Conservation (phyloP, 2,329 filamentous ascomycete species). For the Xylaria multiplex region DNA sequence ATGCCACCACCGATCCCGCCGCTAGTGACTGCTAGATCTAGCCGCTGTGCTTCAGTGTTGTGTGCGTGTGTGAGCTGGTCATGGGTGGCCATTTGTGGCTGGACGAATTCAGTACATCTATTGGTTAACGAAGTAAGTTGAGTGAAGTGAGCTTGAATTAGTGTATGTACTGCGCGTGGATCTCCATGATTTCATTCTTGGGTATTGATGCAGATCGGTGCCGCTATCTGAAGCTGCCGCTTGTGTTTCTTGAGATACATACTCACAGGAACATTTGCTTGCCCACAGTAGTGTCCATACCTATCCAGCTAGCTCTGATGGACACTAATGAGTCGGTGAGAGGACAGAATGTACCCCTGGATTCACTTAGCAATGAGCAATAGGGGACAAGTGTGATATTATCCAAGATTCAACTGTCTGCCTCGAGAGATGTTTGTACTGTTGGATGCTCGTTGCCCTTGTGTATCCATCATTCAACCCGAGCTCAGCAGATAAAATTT, state of each 20-base stretch:
- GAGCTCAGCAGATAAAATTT: slow-evolving; percentile 6
- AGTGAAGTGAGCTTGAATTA: background rate
- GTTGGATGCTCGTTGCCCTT: background rate
- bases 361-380: too few relatives aligned
- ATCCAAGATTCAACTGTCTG: background rate
- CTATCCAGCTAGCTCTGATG: background rate
- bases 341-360: too few relatives aligned
- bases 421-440: background rate
- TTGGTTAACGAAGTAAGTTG: background rate
- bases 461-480: slow-evolving; percentile 8
- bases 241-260: background rate
- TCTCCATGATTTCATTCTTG: background rate
- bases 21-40: background rate
- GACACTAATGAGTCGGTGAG: too few relatives aligned
- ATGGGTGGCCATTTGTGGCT: background rate
- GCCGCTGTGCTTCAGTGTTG: background rate
- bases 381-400: too few relatives aligned
- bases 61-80: background rate
- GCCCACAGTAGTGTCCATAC: background rate
- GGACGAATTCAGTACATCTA: background rate
- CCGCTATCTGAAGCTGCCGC: background rate
- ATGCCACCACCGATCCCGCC: background rate
- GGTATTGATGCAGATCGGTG: slow-evolving; percentile 26
- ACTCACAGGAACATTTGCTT: background rate
- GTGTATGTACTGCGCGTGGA: background rate